Conservation (phyloP, 345 rosid genomes). For the Salix dunnii region DNA sequence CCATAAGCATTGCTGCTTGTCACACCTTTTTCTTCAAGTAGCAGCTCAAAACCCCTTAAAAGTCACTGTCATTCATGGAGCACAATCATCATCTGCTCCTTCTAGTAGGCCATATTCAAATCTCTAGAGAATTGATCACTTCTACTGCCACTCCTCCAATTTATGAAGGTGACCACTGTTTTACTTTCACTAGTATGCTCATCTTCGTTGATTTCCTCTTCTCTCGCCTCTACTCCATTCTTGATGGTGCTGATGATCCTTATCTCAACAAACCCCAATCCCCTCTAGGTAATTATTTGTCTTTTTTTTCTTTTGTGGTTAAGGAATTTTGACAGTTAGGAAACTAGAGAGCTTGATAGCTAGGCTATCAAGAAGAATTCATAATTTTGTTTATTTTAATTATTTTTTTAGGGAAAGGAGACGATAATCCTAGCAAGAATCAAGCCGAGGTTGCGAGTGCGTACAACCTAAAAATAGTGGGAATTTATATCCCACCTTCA, state of each 20-base stretch:
- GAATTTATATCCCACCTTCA: conserved; percentile 68
- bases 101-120: conserved; percentile 1
- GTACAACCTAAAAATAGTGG: conserved; percentile 57
- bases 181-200: conserved; percentile 52
- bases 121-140: conserved; percentile 13
- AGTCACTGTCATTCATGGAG: conserved; percentile 56
- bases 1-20: conserved; percentile 53
- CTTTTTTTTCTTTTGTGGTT: background rate
- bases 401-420: too few species aligned
- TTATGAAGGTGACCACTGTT: conserved; percentile 56
- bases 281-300: conserved; percentile 32
- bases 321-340: background rate
- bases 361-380: too few species aligned
- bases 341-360: background rate
- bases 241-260: conserved; percentile 40
- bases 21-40: conserved; percentile 51
- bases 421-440: background rate
- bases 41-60: conserved; percentile 43
- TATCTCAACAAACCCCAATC: conserved; percentile 31
- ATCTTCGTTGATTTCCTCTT: conserved; percentile 50
- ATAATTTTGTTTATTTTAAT: too few species aligned
- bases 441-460: conserved; percentile 18
- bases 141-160: conserved; percentile 29
- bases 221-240: conserved; percentile 49
- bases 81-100: conserved; percentile 16